Conservation (phyloP, 1,139 yeast genomes). For the Sugiyamaella sp. region DNA sequence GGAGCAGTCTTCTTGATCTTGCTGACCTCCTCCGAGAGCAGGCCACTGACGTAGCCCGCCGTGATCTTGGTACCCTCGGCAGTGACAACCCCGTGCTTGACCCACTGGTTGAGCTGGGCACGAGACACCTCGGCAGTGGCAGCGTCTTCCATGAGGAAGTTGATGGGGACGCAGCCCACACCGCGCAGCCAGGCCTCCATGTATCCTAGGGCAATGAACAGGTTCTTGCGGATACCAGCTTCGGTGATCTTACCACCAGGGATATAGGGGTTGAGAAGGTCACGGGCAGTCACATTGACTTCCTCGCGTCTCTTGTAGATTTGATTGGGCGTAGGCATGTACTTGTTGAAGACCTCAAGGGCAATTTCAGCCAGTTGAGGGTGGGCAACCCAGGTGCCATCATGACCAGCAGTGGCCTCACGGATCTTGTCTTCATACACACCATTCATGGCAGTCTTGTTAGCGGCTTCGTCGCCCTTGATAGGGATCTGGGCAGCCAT, state of each 20-base stretch:
- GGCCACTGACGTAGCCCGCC: constrained; percentile 56
- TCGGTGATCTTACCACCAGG: constrained; percentile 70
- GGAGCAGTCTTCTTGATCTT: constrained; percentile 60
- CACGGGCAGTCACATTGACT: constrained; percentile 59
- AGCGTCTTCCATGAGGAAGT: constrained; percentile 84
- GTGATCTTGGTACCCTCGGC: constrained; percentile 61
- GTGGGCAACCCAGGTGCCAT: constrained; percentile 84
- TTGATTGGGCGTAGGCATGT: constrained; percentile 86
- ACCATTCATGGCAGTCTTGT: constrained; percentile 68
- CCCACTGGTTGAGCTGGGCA: constrained; percentile 84
- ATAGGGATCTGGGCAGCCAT: constrained; percentile 86
- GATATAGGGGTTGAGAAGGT: constrained; percentile 69
- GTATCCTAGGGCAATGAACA: constrained; percentile 72
- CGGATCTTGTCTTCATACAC: constrained; percentile 73
- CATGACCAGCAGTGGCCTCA: constrained; percentile 76
- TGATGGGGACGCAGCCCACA: constrained; percentile 79
- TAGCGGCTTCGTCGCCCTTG: constrained; percentile 66
- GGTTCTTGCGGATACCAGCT: constrained; percentile 70
- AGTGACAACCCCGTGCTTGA: constrained; percentile 68
- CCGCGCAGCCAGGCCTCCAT: constrained; percentile 86
- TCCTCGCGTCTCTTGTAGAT: constrained; percentile 59
- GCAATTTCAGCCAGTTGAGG: constrained; percentile 79
- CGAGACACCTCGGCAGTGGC: constrained; percentile 88
- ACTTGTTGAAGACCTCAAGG: constrained; percentile 73
- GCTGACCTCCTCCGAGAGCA: constrained; percentile 64